Evolutionary conservation across 345 rosid genomes (phyloP).

Genomic region (Aquilaria sinensis): DNA sequence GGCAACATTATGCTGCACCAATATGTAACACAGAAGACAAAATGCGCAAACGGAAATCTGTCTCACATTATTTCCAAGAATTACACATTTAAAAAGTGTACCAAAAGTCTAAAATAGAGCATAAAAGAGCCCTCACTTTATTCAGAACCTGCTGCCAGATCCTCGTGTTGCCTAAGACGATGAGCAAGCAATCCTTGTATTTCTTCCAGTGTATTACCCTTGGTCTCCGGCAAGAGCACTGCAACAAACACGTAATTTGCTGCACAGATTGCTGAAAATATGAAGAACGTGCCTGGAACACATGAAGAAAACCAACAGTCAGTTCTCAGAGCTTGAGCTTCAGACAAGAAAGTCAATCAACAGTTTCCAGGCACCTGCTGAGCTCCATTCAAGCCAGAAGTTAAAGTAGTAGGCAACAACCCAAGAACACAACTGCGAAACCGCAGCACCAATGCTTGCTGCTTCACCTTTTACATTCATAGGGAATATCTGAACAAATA

Average conservation of each 20-base stretch:
- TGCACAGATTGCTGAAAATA: conserved; percentile 24
- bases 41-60: too few species aligned
- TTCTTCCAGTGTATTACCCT: conserved; percentile 57
- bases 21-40: too few species aligned
- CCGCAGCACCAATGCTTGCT: conserved; percentile 23
- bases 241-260: conserved; percentile 30
- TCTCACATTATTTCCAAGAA: neutral
- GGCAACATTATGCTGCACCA: too few species aligned
- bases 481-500: conserved; percentile 26
- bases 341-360: neutral
- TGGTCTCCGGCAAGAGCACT: conserved; percentile 55
- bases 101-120: neutral
- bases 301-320: neutral
- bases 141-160: neutral
- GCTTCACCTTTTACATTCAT: conserved; percentile 27
- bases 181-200: conserved; percentile 32
- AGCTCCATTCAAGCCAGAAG: conserved; percentile 32
- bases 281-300: conserved; percentile 49
- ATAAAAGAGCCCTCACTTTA: neutral
- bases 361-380: conserved; percentile 19
- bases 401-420: conserved; percentile 20
- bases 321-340: neutral
- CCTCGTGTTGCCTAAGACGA: neutral
- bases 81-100: neutral
- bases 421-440: conserved; percentile 26